Evolutionary conservation across 2,329 filamentous ascomycete species (phyloP).

Genomic region (Ascochyta clinopodiicola): DNA sequence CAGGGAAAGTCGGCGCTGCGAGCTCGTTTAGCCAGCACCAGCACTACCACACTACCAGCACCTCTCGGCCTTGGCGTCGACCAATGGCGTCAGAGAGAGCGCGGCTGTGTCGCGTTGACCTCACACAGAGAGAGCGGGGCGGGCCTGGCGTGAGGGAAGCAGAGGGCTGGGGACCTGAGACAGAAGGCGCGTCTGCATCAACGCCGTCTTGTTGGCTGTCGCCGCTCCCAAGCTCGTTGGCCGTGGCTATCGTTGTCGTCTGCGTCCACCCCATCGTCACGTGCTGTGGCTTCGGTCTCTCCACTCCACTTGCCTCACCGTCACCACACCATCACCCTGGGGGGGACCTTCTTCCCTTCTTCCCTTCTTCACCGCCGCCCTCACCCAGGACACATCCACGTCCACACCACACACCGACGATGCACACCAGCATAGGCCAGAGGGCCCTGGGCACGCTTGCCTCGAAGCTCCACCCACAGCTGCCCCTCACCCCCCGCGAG

Average conservation of each 20-base stretch:
- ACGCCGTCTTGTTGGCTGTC: background rate
- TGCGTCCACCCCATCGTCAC: background rate
- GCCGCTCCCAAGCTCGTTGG: background rate
- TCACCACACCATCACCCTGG: background rate
- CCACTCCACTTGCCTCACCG: background rate
- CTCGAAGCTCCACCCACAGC: slow-evolving; percentile 60
- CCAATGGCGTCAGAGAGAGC: slow-evolving; percentile 18
- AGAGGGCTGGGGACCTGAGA: background rate
- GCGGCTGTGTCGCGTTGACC: slow-evolving; percentile 9
- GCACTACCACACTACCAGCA: background rate
- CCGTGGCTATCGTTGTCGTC: too few relatives aligned
- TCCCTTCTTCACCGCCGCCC: background rate
- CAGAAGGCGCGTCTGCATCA: background rate
- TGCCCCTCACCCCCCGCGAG: slow-evolving; percentile 63
- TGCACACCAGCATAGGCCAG: slow-evolving; percentile 59
- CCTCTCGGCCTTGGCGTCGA: slow-evolving; percentile 12
- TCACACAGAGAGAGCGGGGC: background rate
- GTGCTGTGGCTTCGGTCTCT: background rate
- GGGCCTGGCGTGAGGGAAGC: background rate
- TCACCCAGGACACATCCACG: background rate
- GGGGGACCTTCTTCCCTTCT: too few relatives aligned
- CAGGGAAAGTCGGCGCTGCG: slow-evolving; percentile 35
- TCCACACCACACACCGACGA: slow-evolving; percentile 35
- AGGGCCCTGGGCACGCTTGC: slow-evolving; percentile 51
- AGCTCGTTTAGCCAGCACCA: slow-evolving; percentile 27